Conservation (phyloP, 179 eudicot species). For the Beta lomatogona region DNA sequence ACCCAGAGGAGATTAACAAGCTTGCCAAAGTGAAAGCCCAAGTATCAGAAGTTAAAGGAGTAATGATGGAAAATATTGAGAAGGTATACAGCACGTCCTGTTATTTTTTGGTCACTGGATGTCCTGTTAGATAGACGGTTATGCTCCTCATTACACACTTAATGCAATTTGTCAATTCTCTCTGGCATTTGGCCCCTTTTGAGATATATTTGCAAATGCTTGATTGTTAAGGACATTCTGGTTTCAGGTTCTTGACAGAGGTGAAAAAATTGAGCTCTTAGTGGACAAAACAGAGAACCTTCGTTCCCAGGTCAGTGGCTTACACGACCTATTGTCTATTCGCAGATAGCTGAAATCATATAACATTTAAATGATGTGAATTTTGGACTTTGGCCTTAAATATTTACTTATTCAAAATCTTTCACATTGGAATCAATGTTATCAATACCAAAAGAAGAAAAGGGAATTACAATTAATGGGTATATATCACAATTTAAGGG, state of each 20-base stretch:
- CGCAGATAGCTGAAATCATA: background rate
- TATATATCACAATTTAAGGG: background rate
- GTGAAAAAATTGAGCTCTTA: conserved; percentile 44
- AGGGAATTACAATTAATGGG: background rate
- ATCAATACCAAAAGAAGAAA: background rate
- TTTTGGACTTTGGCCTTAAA: background rate
- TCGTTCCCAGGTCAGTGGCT: conserved; percentile 44
- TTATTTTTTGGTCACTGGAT: background rate
- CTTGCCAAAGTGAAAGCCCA: conserved; percentile 47
- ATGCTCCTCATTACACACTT: background rate
- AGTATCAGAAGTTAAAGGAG: conserved; percentile 47
- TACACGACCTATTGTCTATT: background rate
- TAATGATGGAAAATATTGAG: conserved; percentile 47
- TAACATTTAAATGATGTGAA: background rate
- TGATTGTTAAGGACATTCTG: background rate
- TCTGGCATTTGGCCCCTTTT: background rate
- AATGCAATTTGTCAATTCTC: background rate
- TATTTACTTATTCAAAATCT: background rate
- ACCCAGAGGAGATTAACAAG: conserved; percentile 42
- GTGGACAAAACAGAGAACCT: conserved; percentile 53
- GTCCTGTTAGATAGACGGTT: background rate
- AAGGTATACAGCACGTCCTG: conserved; percentile 24
- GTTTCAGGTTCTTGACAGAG: conserved; percentile 43
- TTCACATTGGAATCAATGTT: background rate
- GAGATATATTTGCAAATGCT: background rate